Evolutionary conservation across 345 rosid genomes (phyloP).

Genomic region (Eutrema yunnanense): DNA sequence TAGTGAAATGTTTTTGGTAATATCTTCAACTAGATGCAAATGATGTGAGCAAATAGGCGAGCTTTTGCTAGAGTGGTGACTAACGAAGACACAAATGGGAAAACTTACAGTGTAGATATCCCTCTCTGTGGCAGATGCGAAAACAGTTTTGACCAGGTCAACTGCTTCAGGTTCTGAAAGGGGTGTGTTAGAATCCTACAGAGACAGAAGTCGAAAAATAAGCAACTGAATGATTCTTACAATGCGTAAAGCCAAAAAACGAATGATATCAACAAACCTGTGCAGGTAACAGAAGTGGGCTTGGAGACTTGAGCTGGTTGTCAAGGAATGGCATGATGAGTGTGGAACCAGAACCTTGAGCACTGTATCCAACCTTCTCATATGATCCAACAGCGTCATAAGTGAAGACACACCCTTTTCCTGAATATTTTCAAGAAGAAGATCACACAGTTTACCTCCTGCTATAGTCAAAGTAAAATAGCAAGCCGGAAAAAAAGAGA

Average conservation of each 20-base stretch:
- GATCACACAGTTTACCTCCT: not conserved
- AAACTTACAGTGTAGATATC: constrained; percentile 90
- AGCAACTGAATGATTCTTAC: not conserved
- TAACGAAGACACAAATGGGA: not conserved
- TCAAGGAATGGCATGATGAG: constrained; percentile 96
- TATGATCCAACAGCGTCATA: constrained; percentile 99
- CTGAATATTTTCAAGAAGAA: constrained; percentile 29
- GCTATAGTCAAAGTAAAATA: not conserved
- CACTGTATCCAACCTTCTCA: constrained; percentile 93
- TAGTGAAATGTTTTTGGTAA: too few species aligned
- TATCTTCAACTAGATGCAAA: too few species aligned
- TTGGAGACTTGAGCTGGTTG: constrained; percentile 93
- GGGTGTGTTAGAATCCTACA: constrained; percentile 93
- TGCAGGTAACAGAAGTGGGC: constrained; percentile 88
- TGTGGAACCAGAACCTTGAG: constrained; percentile 91
- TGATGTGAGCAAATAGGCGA: not conserved
- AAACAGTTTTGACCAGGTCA: constrained; percentile 84
- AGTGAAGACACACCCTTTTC: constrained; percentile 93
- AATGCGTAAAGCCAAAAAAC: not conserved
- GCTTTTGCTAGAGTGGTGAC: not conserved
- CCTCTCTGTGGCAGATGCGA: constrained; percentile 95
- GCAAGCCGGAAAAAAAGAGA: not conserved
- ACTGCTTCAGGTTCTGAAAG: constrained; percentile 82
- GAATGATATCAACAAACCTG: constrained; percentile 34
- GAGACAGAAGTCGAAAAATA: not conserved